Evolutionary conservation across 306 rosid genomes (phyloP).

Genomic region (Cicer cuneatum): DNA sequence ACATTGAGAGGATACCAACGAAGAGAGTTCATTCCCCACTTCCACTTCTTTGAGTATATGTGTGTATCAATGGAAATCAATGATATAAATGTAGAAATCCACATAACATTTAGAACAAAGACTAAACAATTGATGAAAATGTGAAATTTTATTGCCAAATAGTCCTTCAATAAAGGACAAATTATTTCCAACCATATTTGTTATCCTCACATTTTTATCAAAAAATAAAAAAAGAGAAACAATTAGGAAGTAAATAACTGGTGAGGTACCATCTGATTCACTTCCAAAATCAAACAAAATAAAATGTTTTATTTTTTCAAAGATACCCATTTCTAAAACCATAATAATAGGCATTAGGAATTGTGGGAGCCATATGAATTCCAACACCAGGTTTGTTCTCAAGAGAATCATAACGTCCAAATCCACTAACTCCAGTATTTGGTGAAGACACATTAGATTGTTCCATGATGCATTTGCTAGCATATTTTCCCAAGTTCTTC

Average conservation of each 20-base stretch:
- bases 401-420: slow-evolving; percentile 39
- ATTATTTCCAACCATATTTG: slow-evolving; percentile 25
- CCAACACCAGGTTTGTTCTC: slow-evolving; percentile 40
- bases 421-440: slow-evolving; percentile 20
- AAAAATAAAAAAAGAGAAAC: slow-evolving; percentile 7
- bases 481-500: slow-evolving; percentile 50
- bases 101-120: not conserved
- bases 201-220: slow-evolving; percentile 8
- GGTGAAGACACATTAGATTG: slow-evolving; percentile 24
- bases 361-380: slow-evolving; percentile 22
- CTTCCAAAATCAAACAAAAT: slow-evolving; percentile 27
- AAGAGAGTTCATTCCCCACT: too few species aligned
- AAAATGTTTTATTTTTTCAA: slow-evolving; percentile 18
- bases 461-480: slow-evolving; percentile 47
- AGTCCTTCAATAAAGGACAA: slow-evolving; percentile 35
- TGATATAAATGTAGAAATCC: not conserved
- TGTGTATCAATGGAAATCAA: not conserved
- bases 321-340: slow-evolving; percentile 49
- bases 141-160: slow-evolving; percentile 21
- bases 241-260: not conserved
- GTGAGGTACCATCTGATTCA: slow-evolving; percentile 7
- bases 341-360: slow-evolving; percentile 47
- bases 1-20: too few species aligned
- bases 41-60: too few species aligned
- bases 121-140: not conserved